Evolutionary conservation across 176 grass and related monocot species (phyloP), one percentile per base, ranked within the genome.

Genomic region (Aegilops tauschii): DNA sequence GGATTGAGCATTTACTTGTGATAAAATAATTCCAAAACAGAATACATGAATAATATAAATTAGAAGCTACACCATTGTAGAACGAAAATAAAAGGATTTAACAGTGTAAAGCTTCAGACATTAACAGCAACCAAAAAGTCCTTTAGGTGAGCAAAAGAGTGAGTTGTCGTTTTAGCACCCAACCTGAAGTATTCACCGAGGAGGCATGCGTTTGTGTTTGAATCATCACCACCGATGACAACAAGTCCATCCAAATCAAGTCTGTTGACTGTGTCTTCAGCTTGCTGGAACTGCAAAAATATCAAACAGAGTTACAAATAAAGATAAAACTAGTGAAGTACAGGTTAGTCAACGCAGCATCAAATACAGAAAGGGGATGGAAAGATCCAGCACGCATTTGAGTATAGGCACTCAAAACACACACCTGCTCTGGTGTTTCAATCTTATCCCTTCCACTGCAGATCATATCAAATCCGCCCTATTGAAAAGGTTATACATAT

Each of bases 391-490:
- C 25, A 80, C 87, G 27, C 25, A 61, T 82, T 61, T 71, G 44
- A 8, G 23, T 12, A 52, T 23, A 65, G 40, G 50, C 12, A 20
- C 32, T 31, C 35, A 61, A 74, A 78, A 86, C 6, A 66, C 39
- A 67, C 66, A 93, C 97, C 97, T 99, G 97, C 61, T 99, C 91
- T 88, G 94, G 94, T 8, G 94, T 99, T 91, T 99, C 97, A 83
- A 99, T 99, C 83, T 99, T 99, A 85, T 99, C 97, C 89, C 97
- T 96, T 89, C 97, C 97, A 83, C 97, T 99, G 86, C 97, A 99
- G 82, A 99, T 99, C 97, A 99, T 99, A 73, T 99, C 97, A 68
- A 99, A 99, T 78, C 97, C 97, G 45, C 97, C 97, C 97, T 98
- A 75, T 82, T 40, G 87, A 61, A 42, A 64, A 83, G 45, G 4